Evolutionary conservation across 1,284 basidiomycete species (phyloP).

Genomic region (Volvariella surrecta): DNA sequence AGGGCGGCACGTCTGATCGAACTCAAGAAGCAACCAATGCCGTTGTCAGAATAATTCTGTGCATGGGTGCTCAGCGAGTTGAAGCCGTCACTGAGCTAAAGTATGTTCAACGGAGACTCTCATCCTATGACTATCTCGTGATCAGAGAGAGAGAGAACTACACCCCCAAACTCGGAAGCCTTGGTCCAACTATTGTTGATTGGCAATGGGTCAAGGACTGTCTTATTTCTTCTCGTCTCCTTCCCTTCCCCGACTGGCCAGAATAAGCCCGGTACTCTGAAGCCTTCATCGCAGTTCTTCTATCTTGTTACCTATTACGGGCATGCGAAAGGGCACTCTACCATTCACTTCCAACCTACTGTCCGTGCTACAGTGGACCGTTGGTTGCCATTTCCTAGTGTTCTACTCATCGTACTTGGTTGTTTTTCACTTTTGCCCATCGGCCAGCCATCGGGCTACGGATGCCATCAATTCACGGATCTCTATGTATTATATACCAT

Average conservation of each 20-base stretch:
- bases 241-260: slow-evolving; percentile 17
- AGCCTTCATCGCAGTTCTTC: no score
- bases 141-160: slow-evolving; percentile 34
- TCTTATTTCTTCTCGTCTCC: slow-evolving; percentile 48
- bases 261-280: no score
- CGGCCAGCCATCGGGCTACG: no score
- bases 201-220: slow-evolving; percentile 80
- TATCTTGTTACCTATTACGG: no score
- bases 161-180: slow-evolving; percentile 17
- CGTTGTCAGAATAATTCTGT: slow-evolving; percentile 47
- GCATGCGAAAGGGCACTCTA: no score
- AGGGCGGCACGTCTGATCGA: slow-evolving; percentile 18
- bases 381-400: no score
- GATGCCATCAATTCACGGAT: no score
- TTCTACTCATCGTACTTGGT: no score
- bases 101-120: slow-evolving; percentile 21
- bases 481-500: no score
- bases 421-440: no score
- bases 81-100: slow-evolving; percentile 35
- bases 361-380: no score
- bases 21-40: slow-evolving; percentile 24
- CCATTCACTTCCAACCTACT: no score
- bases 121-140: slow-evolving; percentile 53
- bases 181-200: slow-evolving; percentile 28
- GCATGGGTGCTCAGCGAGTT: slow-evolving; percentile 66